Conservation (phyloP, 768 basidiomycete genomes). For the Hypholoma sublateritium region DNA sequence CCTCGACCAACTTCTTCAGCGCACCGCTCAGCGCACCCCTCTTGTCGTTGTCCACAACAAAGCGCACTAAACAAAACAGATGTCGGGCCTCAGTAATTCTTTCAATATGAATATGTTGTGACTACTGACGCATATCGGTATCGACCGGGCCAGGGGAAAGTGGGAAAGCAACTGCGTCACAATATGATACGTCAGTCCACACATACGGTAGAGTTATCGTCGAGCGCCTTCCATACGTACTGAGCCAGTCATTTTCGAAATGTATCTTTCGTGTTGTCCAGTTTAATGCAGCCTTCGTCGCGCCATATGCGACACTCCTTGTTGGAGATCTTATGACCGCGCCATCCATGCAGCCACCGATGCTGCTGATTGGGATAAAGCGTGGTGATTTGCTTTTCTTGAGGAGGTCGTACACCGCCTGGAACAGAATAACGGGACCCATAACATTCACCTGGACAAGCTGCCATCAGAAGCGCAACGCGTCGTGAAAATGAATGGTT, state of each 20-base stretch:
- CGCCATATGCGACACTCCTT: background rate
- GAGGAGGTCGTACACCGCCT: background rate
- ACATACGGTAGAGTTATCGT: background rate
- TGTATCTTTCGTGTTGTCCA: constrained; percentile 6
- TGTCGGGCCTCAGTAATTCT: no score
- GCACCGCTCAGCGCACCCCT: no score
- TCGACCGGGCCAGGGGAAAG: background rate
- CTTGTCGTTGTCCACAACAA: background rate
- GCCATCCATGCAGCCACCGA: background rate
- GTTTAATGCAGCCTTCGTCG: constrained; percentile 7
- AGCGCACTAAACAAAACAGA: background rate
- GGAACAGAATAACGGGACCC: constrained; percentile 2
- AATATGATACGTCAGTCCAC: background rate
- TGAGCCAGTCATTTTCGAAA: constrained; percentile 9
- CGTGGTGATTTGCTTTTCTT: background rate
- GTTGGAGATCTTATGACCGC: background rate
- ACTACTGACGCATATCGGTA: constrained; percentile 4
- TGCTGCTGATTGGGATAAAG: constrained; percentile 5
- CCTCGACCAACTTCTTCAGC: background rate
- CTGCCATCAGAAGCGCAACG: background rate
- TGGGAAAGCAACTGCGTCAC: background rate
- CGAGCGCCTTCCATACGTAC: background rate
- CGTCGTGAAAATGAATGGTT: background rate
- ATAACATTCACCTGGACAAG: constrained; percentile 3
- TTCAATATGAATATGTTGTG: no score